These are phyloP conservation scores for Macrolepiota albuminosa DNA, from an alignment of 768 basidiomycete species.

Conservation along the genomic window DNA sequence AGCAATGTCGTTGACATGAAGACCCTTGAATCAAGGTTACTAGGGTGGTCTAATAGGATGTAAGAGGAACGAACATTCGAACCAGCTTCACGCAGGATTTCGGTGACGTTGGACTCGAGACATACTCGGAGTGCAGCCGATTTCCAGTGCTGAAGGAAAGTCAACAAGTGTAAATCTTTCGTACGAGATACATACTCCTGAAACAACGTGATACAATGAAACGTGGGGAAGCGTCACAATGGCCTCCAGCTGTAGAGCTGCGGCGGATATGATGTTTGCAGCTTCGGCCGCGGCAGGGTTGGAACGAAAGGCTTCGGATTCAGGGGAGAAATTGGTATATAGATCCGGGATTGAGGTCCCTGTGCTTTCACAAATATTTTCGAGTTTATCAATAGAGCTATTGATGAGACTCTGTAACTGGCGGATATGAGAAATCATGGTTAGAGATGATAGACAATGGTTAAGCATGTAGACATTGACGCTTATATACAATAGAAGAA, in stretches of 20 bases:
- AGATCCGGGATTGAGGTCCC: constrained; percentile 19
- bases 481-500: too few species aligned
- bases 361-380: constrained; percentile 11
- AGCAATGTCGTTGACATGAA: not conserved
- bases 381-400: constrained; percentile 17
- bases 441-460: too few species aligned
- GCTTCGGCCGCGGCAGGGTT: constrained; percentile 22
- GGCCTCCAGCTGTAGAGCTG: constrained; percentile 26
- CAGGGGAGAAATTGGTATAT: constrained; percentile 17
- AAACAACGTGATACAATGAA: constrained; percentile 19
- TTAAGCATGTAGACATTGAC: too few species aligned
- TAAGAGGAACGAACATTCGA: constrained; percentile 18
- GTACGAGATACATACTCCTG: constrained; percentile 18
- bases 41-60: not conserved
- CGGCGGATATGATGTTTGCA: constrained; percentile 24
- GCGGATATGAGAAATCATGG: too few species aligned
- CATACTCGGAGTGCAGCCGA: constrained; percentile 25
- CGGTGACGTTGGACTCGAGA: constrained; percentile 30
- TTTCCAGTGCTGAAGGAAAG: constrained; percentile 17
- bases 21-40: not conserved
- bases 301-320: constrained; percentile 23
- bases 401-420: constrained; percentile 13
- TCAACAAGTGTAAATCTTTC: not conserved
- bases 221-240: constrained; percentile 22
- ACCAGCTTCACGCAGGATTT: constrained; percentile 37